Evolutionary conservation across 2,329 filamentous ascomycete genomes (phyloP), one percentile per base, ranked within the genome.

Genomic region (Drechslera avenae): DNA sequence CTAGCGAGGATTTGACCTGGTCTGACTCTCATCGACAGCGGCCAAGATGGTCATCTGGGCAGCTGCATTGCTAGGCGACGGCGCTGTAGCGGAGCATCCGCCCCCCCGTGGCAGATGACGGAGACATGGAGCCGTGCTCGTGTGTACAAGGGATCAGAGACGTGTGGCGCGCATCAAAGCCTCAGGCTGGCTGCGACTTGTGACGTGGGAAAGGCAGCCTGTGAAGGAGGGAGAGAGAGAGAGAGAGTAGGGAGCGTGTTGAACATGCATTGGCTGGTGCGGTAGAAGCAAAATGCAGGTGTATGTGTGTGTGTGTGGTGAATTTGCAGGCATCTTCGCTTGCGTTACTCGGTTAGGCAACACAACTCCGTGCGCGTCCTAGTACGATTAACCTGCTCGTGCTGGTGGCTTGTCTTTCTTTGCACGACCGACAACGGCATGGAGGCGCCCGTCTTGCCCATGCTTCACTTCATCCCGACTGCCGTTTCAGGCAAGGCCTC

Each of bases 311-410:
- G 26, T 23, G 21, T 23, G 26, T 28, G 21, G 48, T 49, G 51
- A 41, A 44, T 42, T 49, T 47, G 50, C 47, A 56, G 54, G 41
- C 44, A 48, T 48, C 50, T 35, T 60, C 50, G 57, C 58, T 62
- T 59, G 51, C 39, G 32, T 26, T 53, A 41, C 59, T 62, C 39
- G 32, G 52, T 54, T 50, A 50, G 55, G 57, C 43, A 63, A 41
- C n/a, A 30, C n/a, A 41, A 57, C 33, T 52, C 54, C 42, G 55
- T 50, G 57, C 51, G 60, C 54, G 51, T 56, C 56, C 42, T 23
- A 23, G 34, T 36, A 46, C 52, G 61, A 68, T 68, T 68, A 67
- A 64, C 64, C 59, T 56, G 52, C 58, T 49, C 52, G 46, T 26
- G 19, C 30, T 45, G 31, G 31, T 32, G n/a, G 32, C 12, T 39